phyloP scores from a whole-genome alignment of 164 flowering plant species.

The Magnolia changhungtana region DNA sequence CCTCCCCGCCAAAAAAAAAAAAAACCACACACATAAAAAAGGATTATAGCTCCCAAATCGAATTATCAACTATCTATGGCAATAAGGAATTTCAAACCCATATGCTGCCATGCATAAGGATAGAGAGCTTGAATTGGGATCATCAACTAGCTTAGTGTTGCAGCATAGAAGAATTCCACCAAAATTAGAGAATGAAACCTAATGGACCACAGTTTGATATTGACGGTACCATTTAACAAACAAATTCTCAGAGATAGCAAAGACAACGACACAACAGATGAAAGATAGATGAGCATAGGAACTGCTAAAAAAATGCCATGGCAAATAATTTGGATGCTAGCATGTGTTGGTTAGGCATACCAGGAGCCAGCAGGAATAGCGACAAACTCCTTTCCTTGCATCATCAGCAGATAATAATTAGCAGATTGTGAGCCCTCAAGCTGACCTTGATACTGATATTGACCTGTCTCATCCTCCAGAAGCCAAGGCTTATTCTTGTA shows the following conservation, averaged over 20 bases:
- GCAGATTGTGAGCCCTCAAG: constrained; percentile 94
- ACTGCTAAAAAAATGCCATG: background rate
- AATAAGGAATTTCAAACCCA: background rate
- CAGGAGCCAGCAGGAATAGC: constrained; percentile 98
- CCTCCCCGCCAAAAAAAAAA: constrained; percentile 32
- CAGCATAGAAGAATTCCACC: background rate
- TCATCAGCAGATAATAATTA: constrained; percentile 73
- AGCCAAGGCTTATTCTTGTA: constrained; percentile 94
- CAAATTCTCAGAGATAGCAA: background rate
- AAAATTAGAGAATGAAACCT: background rate
- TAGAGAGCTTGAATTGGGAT: background rate
- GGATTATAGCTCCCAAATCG: background rate
- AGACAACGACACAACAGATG: background rate
- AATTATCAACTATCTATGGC: background rate
- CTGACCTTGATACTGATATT: constrained; percentile 80
- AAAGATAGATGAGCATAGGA: background rate
- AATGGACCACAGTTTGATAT: background rate
- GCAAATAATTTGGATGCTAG: background rate
- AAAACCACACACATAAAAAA: background rate
- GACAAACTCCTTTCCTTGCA: constrained; percentile 85
- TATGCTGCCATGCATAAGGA: background rate
- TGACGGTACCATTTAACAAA: background rate
- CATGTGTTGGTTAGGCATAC: constrained; percentile 33
- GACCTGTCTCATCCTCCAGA: constrained; percentile 95
- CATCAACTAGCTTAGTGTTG: too few relatives aligned